A percentile compares a stretch with the other conserved stretches of the same genome.
These are phyloP conservation scores for Neocatenulostroma microsporum DNA, from an alignment of 2,329 filamentous ascomycete genomes.

Conservation along the genomic window DNA sequence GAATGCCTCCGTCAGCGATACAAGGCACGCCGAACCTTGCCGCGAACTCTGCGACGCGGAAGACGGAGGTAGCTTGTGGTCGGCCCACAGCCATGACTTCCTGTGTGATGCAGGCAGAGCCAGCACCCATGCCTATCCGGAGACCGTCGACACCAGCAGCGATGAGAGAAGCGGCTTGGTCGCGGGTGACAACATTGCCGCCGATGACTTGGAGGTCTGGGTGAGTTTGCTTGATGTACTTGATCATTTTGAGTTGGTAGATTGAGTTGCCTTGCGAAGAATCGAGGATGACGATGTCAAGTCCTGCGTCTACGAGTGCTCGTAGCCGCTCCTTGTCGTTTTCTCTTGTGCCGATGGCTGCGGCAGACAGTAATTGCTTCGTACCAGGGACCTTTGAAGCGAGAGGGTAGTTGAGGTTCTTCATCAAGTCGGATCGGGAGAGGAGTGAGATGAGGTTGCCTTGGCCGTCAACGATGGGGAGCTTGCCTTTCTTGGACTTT, in stretches of 20 bases:
- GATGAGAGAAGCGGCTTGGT: slow-evolving; percentile 88
- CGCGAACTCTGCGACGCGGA: slow-evolving; percentile 81
- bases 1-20: slow-evolving; percentile 95
- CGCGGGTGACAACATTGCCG: slow-evolving; percentile 95
- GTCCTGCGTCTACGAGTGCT: slow-evolving; percentile 84
- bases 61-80: slow-evolving; percentile 88
- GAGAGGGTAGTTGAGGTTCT: slow-evolving; percentile 95
- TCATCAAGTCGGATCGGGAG: slow-evolving; percentile 91
- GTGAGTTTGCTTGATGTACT: slow-evolving; percentile 83
- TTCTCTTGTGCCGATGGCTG: slow-evolving; percentile 88
- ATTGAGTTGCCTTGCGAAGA: slow-evolving; percentile 97
- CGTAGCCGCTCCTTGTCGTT: slow-evolving; percentile 82
- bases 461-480: slow-evolving; percentile 43
- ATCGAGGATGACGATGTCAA: slow-evolving; percentile 93
- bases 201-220: slow-evolving; percentile 88
- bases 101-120: slow-evolving; percentile 96
- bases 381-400: slow-evolving; percentile 94
- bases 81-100: slow-evolving; percentile 99
- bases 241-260: slow-evolving; percentile 98
- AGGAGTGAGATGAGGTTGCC: slow-evolving; percentile 67
- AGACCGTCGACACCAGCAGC: slow-evolving; percentile 92
- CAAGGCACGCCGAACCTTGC: slow-evolving; percentile 92
- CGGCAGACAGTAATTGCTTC: slow-evolving; percentile 94
- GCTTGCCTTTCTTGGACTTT: slow-evolving; percentile 86
- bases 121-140: slow-evolving; percentile 97